phyloP scores from a whole-genome alignment of 2,329 filamentous ascomycete genomes.

The Oidium heveae region DNA sequence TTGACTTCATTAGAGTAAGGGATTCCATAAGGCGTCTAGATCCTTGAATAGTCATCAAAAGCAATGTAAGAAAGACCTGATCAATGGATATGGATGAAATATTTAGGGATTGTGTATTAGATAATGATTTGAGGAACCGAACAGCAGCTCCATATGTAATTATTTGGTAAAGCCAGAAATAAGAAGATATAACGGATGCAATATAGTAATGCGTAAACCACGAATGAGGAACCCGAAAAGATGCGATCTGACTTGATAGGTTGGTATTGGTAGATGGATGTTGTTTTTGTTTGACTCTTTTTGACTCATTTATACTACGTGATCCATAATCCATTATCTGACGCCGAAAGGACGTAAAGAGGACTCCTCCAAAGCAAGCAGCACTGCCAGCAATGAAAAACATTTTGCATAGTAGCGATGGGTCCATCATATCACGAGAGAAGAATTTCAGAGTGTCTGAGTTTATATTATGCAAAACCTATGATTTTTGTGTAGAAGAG shows the following conservation, averaged over 20 bases:
- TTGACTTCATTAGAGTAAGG: slow-evolving; percentile 35
- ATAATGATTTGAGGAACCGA: slow-evolving; percentile 18
- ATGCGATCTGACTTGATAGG: slow-evolving; percentile 4
- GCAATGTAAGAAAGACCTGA: slow-evolving; percentile 41
- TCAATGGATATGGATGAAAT: slow-evolving; percentile 23
- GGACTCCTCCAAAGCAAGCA: slow-evolving; percentile 8
- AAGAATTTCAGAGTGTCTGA: too few relatives aligned
- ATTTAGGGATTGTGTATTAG: slow-evolving; percentile 9
- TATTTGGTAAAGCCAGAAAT: slow-evolving; percentile 50
- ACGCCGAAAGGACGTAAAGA: slow-evolving; percentile 11
- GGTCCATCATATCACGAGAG: slow-evolving; percentile 6
- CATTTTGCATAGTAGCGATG: slow-evolving; percentile 7
- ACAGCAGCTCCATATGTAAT: slow-evolving; percentile 27
- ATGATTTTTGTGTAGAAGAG: too few relatives aligned
- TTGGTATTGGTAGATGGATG: neutral
- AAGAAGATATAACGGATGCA: slow-evolving; percentile 38
- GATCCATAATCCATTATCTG: slow-evolving; percentile 14
- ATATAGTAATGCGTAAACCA: slow-evolving; percentile 85
- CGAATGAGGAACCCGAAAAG: slow-evolving; percentile 43
- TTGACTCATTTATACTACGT: slow-evolving; percentile 5
- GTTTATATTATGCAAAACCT: too few relatives aligned
- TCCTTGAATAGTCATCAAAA: slow-evolving; percentile 53
- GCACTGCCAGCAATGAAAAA: slow-evolving; percentile 11
- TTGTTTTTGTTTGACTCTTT: neutral
- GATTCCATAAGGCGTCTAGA: slow-evolving; percentile 54